phyloP scores from a whole-genome alignment of 805 yeast species.

The Candida coleopterorum region DNA sequence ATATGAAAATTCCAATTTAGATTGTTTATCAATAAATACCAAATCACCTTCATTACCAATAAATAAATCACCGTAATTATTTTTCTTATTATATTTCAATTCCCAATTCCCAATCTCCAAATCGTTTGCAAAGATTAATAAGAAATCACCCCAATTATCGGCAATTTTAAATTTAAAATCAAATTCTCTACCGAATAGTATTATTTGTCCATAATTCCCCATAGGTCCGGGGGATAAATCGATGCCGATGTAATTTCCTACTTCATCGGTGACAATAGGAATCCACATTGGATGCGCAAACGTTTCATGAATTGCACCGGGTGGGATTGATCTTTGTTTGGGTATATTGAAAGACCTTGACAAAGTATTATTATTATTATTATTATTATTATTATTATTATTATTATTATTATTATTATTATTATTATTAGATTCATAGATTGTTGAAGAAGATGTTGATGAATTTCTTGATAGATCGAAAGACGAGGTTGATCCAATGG shows the following conservation, averaged over 20 bases:
- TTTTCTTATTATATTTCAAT: slow-evolving; percentile 53
- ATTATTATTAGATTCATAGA: not conserved
- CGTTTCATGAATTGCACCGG: slow-evolving; percentile 61
- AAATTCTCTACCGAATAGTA: slow-evolving; percentile 88
- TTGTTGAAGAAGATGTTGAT: slow-evolving; percentile 2
- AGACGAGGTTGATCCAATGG: slow-evolving; percentile 8
- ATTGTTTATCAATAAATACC: slow-evolving; percentile 57
- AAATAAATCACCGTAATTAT: slow-evolving; percentile 48
- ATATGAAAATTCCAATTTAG: slow-evolving; percentile 40
- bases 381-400: no score
- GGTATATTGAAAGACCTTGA: slow-evolving; percentile 13
- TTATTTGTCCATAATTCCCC: slow-evolving; percentile 85
- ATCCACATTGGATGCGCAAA: slow-evolving; percentile 94
- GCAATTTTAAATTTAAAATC: slow-evolving; percentile 88
- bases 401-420: no score
- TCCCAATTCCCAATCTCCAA: slow-evolving; percentile 79
- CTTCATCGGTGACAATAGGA: slow-evolving; percentile 81
- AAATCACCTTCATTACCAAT: slow-evolving; percentile 71
- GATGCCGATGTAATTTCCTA: slow-evolving; percentile 88
- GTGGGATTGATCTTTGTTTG: slow-evolving; percentile 70
- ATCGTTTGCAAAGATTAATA: slow-evolving; percentile 79
- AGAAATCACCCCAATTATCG: slow-evolving; percentile 83
- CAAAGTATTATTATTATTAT: no score
- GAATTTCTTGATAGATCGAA: slow-evolving; percentile 6
- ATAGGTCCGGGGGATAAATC: slow-evolving; percentile 66